These are phyloP conservation scores for Parietaria judaica DNA, from an alignment of 306 rosid species.

Conservation along the genomic window DNA sequence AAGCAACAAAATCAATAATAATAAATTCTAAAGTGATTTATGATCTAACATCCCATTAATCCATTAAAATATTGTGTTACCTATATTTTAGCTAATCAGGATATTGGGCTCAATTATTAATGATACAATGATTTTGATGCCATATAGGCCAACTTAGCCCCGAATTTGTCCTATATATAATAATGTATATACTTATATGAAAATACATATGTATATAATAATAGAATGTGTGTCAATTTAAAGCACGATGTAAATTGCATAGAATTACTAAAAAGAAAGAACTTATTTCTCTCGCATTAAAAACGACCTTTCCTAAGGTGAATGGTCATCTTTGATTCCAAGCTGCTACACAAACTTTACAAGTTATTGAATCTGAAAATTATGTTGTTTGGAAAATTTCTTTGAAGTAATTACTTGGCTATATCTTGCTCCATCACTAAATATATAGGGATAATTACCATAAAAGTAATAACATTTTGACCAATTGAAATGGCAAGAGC, in stretches of 20 bases:
- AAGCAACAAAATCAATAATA: neutral
- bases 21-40: neutral
- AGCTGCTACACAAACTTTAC: conserved; percentile 1
- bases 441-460: no score
- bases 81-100: no score
- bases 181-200: neutral
- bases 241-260: no score
- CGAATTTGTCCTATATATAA: neutral
- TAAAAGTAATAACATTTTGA: no score
- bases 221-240: no score
- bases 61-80: no score
- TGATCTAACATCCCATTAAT: neutral
- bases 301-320: conserved; percentile 3
- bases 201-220: no score
- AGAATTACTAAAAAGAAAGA: neutral
- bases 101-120: no score
- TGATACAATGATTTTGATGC: neutral
- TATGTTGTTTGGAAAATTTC: neutral
- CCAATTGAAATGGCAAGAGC: no score
- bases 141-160: neutral
- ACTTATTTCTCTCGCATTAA: neutral
- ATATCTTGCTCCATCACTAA: no score
- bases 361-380: neutral
- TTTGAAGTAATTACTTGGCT: neutral
- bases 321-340: conserved; percentile 3